Evolutionary conservation across 257 asterid species (phyloP).

Genomic region (Ocimum tenuiflorum): DNA sequence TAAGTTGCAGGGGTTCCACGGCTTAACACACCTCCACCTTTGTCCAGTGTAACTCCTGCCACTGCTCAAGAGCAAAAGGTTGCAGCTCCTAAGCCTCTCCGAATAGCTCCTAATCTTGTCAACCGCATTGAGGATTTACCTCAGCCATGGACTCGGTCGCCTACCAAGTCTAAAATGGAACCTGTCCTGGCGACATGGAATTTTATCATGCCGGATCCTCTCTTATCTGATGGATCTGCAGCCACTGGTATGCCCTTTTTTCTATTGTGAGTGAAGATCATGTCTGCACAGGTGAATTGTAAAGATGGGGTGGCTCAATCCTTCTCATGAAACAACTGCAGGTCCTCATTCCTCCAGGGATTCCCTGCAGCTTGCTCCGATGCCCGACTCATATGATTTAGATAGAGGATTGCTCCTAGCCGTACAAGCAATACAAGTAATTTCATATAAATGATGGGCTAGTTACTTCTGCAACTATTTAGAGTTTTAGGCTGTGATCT

Average conservation of each 20-base stretch:
- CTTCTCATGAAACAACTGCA: slow-evolving; percentile 58
- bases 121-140: slow-evolving; percentile 83
- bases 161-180: slow-evolving; percentile 86
- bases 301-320: slow-evolving; percentile 16
- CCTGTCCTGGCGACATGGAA: slow-evolving; percentile 84
- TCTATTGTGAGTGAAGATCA: slow-evolving; percentile 19
- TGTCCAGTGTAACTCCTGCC: slow-evolving; percentile 39
- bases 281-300: slow-evolving; percentile 1
- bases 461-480: slow-evolving; percentile 3
- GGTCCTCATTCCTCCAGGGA: slow-evolving; percentile 75
- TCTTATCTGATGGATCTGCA: slow-evolving; percentile 42
- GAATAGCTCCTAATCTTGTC: slow-evolving; percentile 62
- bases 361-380: slow-evolving; percentile 73
- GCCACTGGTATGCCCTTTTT: slow-evolving; percentile 39
- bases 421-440: slow-evolving; percentile 93
- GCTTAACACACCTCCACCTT: slow-evolving; percentile 89
- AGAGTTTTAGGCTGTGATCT: slow-evolving; percentile 13
- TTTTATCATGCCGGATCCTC: slow-evolving; percentile 51
- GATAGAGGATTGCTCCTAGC: slow-evolving; percentile 97
- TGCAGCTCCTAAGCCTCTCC: slow-evolving; percentile 84
- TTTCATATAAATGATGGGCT: slow-evolving; percentile 6
- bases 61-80: slow-evolving; percentile 46
- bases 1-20: slow-evolving; percentile 83
- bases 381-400: slow-evolving; percentile 90
- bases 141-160: slow-evolving; percentile 99